Base-by-base conservation (phyloP, 306 rosid species). In the Castanea sativa region DNA sequence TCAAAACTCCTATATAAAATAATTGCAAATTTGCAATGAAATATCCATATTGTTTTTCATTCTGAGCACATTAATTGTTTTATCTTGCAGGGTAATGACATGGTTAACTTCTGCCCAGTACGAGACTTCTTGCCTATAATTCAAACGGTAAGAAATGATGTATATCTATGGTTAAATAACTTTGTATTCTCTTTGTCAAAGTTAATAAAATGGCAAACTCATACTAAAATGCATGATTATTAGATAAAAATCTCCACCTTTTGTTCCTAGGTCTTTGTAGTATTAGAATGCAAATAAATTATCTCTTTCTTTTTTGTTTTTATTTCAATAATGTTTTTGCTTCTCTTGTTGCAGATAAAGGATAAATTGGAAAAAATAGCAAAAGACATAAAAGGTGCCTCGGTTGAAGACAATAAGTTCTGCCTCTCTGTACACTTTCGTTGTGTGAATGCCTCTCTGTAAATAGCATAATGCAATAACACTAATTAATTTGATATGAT, bases 401-500 rank as follows among this genome's bases (percentile, higher is more conserved):
- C 21, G 27, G 18, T 86, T 63, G 92, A 90, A 83, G 90, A 88
- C 65, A 90, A 88, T 15, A 79, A 5, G 73, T 88, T 81, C 57
- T 86, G 94, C 25, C n/a, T 80, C 32, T 77, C 76, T 23, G 88
- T 90, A 12, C 92, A 90, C 82, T 90, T 79, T 68, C 76, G 94
- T 2, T 70, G 77, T 20, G 92, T 90, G 74, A 77, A 83, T 56
- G 92, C n/a, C n/a, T n/a, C n/a, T n/a, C n/a, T n/a, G 94, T 88
- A 81, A 25, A 4, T 60, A 11, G 10, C 14, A 45, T 11, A 45
- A 38, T 0, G 43, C 43, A 9, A 11, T 45, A 45, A 12, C 11
- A 12, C 53, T 9, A 45, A 45, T 9, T 45, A 45, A 45, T 45
- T 11, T 11, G 53, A 45, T 45, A 45, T 11, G 53, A 11, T 45